Evolutionary conservation across 2,329 filamentous ascomycete species (phyloP).

Genomic region (Epichloe glyceriae): DNA sequence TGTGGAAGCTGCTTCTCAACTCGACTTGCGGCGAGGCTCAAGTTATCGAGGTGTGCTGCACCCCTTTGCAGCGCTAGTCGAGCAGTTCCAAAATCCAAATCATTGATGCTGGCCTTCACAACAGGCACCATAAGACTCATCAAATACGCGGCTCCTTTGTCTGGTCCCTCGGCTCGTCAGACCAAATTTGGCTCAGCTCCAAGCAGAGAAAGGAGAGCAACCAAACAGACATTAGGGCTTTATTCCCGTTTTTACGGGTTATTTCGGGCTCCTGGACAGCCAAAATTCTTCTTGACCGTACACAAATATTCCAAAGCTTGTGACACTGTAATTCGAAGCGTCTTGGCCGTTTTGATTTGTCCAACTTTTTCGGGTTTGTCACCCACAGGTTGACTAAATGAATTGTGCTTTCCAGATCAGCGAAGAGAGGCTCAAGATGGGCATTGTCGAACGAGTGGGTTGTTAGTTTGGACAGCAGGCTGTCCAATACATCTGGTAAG

Average conservation of each 20-base stretch:
- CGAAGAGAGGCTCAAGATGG: slow-evolving; percentile 27
- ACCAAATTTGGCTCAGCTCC: slow-evolving; percentile 35
- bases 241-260: slow-evolving; percentile 5
- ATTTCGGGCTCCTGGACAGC: slow-evolving; percentile 10
- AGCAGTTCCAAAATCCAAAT: slow-evolving; percentile 42
- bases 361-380: neutral
- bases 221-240: slow-evolving; percentile 28
- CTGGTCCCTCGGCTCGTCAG: slow-evolving; percentile 13
- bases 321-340: slow-evolving; percentile 45
- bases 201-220: slow-evolving; percentile 56
- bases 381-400: slow-evolving; percentile 10
- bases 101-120: slow-evolving; percentile 36
- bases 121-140: slow-evolving; percentile 58
- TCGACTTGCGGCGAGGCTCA: neutral
- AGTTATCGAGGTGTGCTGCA: slow-evolving; percentile 19
- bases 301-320: slow-evolving; percentile 54
- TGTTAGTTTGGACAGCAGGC: slow-evolving; percentile 14
- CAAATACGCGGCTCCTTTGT: slow-evolving; percentile 37
- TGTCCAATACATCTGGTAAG: slow-evolving; percentile 15
- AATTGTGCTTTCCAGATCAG: slow-evolving; percentile 18
- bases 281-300: slow-evolving; percentile 29
- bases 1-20: neutral
- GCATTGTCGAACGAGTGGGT: slow-evolving; percentile 15
- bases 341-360: neutral
- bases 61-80: slow-evolving; percentile 50